Base-by-base conservation (phyloP, 2,329 filamentous ascomycete genomes). In the Camptophora hylomeconis region DNA sequence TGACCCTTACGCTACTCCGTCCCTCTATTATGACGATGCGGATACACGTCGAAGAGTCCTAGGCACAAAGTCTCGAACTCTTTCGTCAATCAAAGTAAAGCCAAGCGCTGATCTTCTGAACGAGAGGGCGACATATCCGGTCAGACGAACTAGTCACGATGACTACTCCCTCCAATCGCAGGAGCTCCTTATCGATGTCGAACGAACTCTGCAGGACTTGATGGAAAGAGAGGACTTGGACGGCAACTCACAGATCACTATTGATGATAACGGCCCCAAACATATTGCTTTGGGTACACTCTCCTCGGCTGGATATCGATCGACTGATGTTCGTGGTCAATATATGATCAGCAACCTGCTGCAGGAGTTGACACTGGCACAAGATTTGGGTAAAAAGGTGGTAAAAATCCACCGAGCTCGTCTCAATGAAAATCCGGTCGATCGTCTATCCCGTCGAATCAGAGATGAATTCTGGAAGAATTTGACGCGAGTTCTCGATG, bases 341-440 rank as follows among this genome's bases (percentile, higher is more conserved):
- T 98, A 98, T 56, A 92, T 92, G 78, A 70, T 98, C 35, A 93
- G 87, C 38, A 98, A 95, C 52, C 72, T 95, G 24, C 67, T 95
- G 21, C 89, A 98, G 57, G 89, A 98, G 58, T 69, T 98, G 41
- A 89, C 80, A 2, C 68, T 95, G 42, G 89, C 89, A 40, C 78
- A 92, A 62, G 80, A 92, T 51, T 86, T 83, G 49, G 84, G 83
- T 35, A 77, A 82, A 37, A 83, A 84, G 55, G 76, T 83, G 49
- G 87, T 95, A 45, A 72, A 94, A 30, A 70, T 98, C 24, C 86
- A 95, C 47, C 84, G 94, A 51, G 79, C 77, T 7, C 77, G 87
- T 14, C 63, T 98, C 41, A 92, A 87, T 50, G 89, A 98, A 60
- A 95, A 95, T 49, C 89, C 89, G 0, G 86, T 95, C 25, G 79